Conservation (phyloP, 2,329 filamentous ascomycete species). For the Penicillium sp. region DNA sequence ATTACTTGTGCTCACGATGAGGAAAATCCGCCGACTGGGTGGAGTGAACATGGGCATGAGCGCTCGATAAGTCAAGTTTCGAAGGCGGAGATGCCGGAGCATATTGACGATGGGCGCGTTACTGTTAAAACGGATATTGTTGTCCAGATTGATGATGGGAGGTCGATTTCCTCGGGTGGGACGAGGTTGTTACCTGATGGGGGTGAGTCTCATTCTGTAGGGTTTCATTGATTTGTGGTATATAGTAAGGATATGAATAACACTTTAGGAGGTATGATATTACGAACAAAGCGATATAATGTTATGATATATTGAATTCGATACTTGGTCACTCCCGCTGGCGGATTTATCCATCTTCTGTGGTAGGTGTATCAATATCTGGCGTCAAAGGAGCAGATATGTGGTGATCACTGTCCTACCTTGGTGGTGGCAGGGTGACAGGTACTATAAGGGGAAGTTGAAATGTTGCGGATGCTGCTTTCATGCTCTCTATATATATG, state of each 20-base stretch:
- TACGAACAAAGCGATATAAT: neutral
- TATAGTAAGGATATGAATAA: neutral
- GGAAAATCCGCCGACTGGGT: constrained; percentile 8
- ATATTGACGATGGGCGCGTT: constrained; percentile 17
- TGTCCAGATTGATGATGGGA: constrained; percentile 24
- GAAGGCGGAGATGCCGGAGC: constrained; percentile 9
- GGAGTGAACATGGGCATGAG: constrained; percentile 6
- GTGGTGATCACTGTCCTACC: no score
- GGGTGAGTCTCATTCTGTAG: neutral
- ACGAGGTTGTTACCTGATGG: constrained; percentile 15
- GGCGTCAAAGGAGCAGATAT: neutral
- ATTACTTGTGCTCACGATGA: constrained; percentile 11
- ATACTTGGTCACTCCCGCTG: neutral
- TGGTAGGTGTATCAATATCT: neutral
- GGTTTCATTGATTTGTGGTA: neutral
- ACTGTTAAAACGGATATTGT: constrained; percentile 33
- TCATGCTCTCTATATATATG: neutral
- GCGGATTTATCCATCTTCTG: neutral
- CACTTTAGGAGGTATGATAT: neutral
- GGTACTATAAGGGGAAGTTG: neutral
- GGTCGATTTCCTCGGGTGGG: constrained; percentile 16
- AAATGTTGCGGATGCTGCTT: neutral
- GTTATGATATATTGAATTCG: neutral
- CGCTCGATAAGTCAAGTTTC: constrained; percentile 12
- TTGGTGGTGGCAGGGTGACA: no score